These are phyloP conservation scores for Phaffomyces opuntiae DNA, from an alignment of 805 yeast genomes.

Conservation along the genomic window DNA sequence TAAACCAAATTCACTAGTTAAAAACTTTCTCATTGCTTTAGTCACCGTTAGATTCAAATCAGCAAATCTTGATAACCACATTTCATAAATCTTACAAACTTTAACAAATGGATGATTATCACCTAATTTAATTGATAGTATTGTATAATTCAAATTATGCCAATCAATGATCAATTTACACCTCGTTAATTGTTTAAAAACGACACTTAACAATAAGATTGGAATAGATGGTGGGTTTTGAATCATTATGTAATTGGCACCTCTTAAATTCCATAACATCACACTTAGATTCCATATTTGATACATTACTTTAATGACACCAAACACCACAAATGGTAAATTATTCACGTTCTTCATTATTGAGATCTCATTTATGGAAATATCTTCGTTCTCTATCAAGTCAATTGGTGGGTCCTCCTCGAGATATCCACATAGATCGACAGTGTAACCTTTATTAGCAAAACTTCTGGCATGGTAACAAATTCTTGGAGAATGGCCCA, in stretches of 20 bases:
- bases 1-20: conserved; percentile 50
- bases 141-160: conserved; percentile 91
- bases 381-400: conserved; percentile 41
- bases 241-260: conserved; percentile 62
- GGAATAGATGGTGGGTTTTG: conserved; percentile 96
- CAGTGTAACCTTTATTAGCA: conserved; percentile 59
- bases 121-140: conserved; percentile 57
- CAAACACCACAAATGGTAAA: conserved; percentile 54
- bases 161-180: conserved; percentile 79
- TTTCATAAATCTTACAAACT: conserved; percentile 57
- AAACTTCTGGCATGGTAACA: conserved; percentile 81
- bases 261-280: conserved; percentile 47
- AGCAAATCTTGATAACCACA: conserved; percentile 52
- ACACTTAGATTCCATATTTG: conserved; percentile 45
- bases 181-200: conserved; percentile 46
- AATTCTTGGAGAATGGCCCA: conserved; percentile 95
- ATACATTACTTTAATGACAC: conserved; percentile 44
- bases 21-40: conserved; percentile 55
- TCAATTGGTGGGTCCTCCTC: conserved; percentile 48
- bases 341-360: conserved; percentile 30
- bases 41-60: conserved; percentile 78
- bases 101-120: conserved; percentile 53
- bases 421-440: conserved; percentile 79
- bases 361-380: conserved; percentile 43
- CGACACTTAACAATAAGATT: conserved; percentile 53